phyloP scores from a whole-genome alignment of 1,284 basidiomycete species.

The Ceratorhiza oryzae-sativae region DNA sequence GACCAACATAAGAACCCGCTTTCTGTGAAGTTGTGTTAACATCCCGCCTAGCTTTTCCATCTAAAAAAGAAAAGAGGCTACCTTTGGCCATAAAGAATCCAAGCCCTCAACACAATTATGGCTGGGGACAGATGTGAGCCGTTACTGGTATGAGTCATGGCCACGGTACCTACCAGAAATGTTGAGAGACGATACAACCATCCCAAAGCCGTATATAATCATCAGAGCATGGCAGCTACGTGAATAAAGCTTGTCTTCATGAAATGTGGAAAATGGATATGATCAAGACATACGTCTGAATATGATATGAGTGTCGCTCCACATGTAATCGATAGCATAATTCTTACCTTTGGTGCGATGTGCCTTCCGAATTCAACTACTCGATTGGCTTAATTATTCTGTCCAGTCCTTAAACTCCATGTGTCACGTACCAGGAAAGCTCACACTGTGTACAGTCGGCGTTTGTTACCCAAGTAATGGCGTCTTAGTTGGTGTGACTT shows the following conservation, averaged over 20 bases:
- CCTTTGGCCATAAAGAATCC: neutral
- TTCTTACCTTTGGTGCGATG: neutral
- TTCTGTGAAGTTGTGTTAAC: neutral
- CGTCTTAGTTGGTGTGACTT: too few relatives aligned
- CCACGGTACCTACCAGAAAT: neutral
- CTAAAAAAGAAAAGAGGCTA: neutral
- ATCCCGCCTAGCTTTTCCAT: neutral
- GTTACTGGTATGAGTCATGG: too few relatives aligned
- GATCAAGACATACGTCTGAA: neutral
- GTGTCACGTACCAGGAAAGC: neutral
- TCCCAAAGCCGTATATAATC: constrained; percentile 1
- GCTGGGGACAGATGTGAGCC: too few relatives aligned
- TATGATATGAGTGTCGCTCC: neutral
- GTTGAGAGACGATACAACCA: neutral
- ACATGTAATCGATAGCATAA: neutral
- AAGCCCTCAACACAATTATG: neutral
- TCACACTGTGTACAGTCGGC: neutral
- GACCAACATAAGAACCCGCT: neutral
- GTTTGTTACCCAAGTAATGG: too few relatives aligned
- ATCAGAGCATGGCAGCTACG: neutral
- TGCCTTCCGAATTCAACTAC: neutral
- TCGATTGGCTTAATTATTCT: neutral
- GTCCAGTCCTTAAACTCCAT: neutral
- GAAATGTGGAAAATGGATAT: neutral
- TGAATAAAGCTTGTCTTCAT: neutral